Evolutionary conservation across 306 rosid species (phyloP), one percentile per base, ranked within the genome.

Genomic region (Vigna nakashimae): DNA sequence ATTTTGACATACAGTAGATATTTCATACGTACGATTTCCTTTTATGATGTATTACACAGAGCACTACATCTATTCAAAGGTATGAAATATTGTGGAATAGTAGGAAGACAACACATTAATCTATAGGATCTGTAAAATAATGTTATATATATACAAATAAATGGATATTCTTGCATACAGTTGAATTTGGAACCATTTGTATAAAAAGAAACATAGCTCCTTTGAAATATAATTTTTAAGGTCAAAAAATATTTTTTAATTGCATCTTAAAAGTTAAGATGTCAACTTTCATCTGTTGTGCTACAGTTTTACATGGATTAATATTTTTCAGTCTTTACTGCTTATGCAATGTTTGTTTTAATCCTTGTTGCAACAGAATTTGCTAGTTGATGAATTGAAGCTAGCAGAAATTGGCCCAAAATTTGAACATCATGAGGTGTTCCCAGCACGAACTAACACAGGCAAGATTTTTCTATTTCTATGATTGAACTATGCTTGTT

Each of bases 371-470:
- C 79, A 38, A 84, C 98, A 92, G 98, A 85, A 86, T 65, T 81
- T 96, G 85, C 45, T 76, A 85, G 98, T 96, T 18, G 97, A 92
- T 86, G 96, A 91, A 64, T 74, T 96, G 82, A 86, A 88, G 16
- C 87, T 96, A 50, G 90, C 96, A 63, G 91, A 91, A 82, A 87
- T 96, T 79, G 99, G 99, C 74, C 98, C 97, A 51, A 90, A 86
- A 52, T 96, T 96, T 82, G 99, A 92, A 83, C 83, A 90, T 69
- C 99, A 95, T 69, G 90, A 82, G 82, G 63, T 90, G 92, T 96
- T 96, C 79, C 99, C 97, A 2, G 97, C 97, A 73, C 87, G 98
- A 84, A 95, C 97, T 16, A 95, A 92, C 84, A 91, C 99, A 82
- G 99, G 99, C 91, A 66, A 53, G 84, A 66, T 68, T 76, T 75